Conservation (phyloP, 2,329 filamentous ascomycete genomes). For the Eutypella sp. region DNA sequence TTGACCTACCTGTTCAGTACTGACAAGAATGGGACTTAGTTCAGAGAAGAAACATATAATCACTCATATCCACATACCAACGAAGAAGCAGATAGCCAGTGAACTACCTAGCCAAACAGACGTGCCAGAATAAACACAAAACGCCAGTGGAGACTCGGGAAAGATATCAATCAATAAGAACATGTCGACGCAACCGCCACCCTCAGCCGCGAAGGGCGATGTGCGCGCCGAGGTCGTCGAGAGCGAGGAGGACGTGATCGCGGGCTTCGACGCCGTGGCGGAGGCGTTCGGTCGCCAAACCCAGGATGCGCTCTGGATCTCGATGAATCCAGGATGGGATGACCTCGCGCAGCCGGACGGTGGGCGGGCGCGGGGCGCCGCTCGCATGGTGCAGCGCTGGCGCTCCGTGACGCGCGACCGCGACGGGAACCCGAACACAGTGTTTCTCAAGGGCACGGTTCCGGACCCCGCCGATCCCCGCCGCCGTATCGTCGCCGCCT, state of each 20-base stretch:
- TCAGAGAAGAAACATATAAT: no score
- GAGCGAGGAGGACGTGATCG: constrained; percentile 15
- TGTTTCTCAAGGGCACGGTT: constrained; percentile 51
- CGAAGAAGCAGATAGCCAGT: no score
- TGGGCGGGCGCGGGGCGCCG: constrained; percentile 32
- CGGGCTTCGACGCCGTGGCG: constrained; percentile 26
- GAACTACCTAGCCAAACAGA: no score
- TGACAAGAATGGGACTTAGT: no score
- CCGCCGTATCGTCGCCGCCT: constrained; percentile 37
- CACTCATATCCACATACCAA: no score
- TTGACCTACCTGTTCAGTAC: no score
- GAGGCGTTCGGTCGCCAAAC: constrained; percentile 46
- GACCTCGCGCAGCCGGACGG: constrained; percentile 28
- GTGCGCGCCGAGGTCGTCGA: constrained; percentile 18
- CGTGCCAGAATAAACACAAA: no score
- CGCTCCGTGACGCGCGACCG: constrained; percentile 32
- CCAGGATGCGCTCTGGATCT: constrained; percentile 45
- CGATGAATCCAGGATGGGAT: constrained; percentile 51
- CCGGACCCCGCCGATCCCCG: constrained; percentile 24
- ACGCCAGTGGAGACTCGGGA: no score
- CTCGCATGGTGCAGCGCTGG: constrained; percentile 39
- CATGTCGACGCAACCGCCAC: no score
- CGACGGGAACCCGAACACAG: constrained; percentile 40
- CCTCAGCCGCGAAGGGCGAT: no score
- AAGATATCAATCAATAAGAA: no score